Evolutionary conservation across 495 filamentous ascomycete genomes (phyloP), one percentile per base, ranked within the genome.

Genomic region (Annulohypoxylon moriforme): DNA sequence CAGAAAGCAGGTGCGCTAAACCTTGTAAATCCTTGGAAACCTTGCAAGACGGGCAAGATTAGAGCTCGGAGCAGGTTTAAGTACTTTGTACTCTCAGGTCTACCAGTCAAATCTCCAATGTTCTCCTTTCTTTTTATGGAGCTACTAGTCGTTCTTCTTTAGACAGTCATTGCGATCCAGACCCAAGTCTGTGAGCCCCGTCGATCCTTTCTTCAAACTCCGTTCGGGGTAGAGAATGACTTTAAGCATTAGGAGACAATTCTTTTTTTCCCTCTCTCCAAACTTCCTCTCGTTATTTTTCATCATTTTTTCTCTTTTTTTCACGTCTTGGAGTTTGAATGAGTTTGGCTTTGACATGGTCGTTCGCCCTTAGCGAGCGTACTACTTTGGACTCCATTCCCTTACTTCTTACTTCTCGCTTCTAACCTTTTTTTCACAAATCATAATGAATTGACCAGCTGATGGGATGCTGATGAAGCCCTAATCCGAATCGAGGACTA

Each of bases 401-500:
- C 33, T 65, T 56, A 60, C 57, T 25, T 49, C 38, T 29, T 18
- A 8, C 40, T 44, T 44, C 4, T 44, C 18, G 40, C 5, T 13
- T 18, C 18, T 10, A n/a, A n/a, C n/a, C n/a, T 56, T 9, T 31
- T 4, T 56, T 9, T 59, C 11, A 42, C 20, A 63, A 62, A 67
- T 47, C 50, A 31, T 20, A 42, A 72, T 60, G 64, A 36, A 42
- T 68, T 60, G 64, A 36, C 36, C 53, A 60, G 64, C 64, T 61
- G 64, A 72, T 65, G 64, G 67, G 55, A 56, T 40, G 64, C 64
- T 61, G 64, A 72, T 65, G 64, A 72, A 62, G 60, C 49, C 64
- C 70, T 68, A 72, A 72, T 72, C 70, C 64, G 38, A 68, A 68
- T 72, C 29, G 50, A 72, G 70, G 55, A 72, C 64, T 22, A 38